phyloP scores from a whole-genome alignment of 23 red algal genomes.

The Gracilaria caudata region DNA sequence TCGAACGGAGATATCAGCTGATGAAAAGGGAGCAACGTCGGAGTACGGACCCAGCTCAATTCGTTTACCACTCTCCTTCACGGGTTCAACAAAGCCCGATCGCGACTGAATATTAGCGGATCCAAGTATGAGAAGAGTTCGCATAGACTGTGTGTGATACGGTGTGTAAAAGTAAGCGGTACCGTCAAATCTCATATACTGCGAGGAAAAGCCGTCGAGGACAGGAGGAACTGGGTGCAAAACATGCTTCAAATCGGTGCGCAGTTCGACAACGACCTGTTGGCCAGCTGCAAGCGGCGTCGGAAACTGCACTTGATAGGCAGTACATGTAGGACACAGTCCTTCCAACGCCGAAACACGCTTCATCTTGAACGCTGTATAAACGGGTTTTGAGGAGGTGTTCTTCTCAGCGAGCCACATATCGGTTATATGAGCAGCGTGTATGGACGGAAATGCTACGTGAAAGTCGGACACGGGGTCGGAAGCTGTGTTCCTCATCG shows the following conservation, averaged over 20 bases:
- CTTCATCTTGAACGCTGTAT: neutral
- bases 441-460: slow-evolving; percentile 17
- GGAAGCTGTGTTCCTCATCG: slow-evolving; percentile 50
- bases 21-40: slow-evolving; percentile 41
- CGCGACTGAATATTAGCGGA: slow-evolving; percentile 5
- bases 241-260: slow-evolving; percentile 30
- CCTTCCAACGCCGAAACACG: neutral
- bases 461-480: slow-evolving; percentile 12
- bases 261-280: slow-evolving; percentile 38
- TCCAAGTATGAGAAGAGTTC: slow-evolving; percentile 39
- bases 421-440: slow-evolving; percentile 30
- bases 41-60: slow-evolving; percentile 59
- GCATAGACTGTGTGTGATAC: slow-evolving; percentile 46
- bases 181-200: slow-evolving; percentile 55
- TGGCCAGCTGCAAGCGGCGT: slow-evolving; percentile 1
- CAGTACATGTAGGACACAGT: neutral
- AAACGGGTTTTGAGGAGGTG: neutral
- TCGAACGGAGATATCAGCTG: slow-evolving; percentile 35
- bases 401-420: slow-evolving; percentile 29
- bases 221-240: slow-evolving; percentile 42
- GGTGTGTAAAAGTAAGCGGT: slow-evolving; percentile 55
- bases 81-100: slow-evolving; percentile 25
- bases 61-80: neutral
- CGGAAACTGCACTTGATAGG: slow-evolving; percentile 29
- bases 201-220: slow-evolving; percentile 25